Base-by-base conservation (phyloP, 2,329 filamentous ascomycete genomes). In the Trichoderma gracile region DNA sequence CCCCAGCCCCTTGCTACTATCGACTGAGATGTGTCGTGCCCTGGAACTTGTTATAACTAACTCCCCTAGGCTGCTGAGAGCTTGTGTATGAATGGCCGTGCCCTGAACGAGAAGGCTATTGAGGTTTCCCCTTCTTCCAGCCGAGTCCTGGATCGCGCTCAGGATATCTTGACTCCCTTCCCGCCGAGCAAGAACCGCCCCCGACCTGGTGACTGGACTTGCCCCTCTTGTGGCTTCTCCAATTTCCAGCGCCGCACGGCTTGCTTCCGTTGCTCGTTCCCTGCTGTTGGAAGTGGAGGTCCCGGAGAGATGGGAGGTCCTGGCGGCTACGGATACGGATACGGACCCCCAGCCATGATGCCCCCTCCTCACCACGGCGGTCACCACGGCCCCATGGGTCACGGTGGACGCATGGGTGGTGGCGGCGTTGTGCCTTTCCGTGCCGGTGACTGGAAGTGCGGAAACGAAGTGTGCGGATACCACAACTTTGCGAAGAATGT, bases 401-500 rank as follows among this genome's bases (percentile, higher is more conserved):
- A 85, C 68, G 82, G 84, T 59, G 85, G 90, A 66, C 89, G 91
- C 70, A 91, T 92, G 83, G 89, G 90, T 68, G 90, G 91, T 68
- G 90, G 91, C 70, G 90, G 91, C 63, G 90, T 93, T 54, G 95
- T 99, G 49, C 95, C 95, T 17, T 99, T 99, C 89, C 91, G 95
- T 73, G 95, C 95, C 63, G 95, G 95, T 74, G 95, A 99, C 75
- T 99, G 95, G 95, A 97, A 97, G 79, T 99, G 95, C 74, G 95
- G 95, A 64, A 95, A 95, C 69, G 95, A 99, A 74, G 93, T 93
- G 43, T 99, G 95, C 76, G 92, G 91, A 65, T 99, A 99, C 78
- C 95, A 99, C 82, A 99, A 99, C 81, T 99, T 99, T 75, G 95
- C 95, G 67, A 99, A 99, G 86, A 99, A 99, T 73, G 94, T 98